Evolutionary conservation across 305 asterid species (phyloP).

Genomic region (Solanum hybrid): DNA sequence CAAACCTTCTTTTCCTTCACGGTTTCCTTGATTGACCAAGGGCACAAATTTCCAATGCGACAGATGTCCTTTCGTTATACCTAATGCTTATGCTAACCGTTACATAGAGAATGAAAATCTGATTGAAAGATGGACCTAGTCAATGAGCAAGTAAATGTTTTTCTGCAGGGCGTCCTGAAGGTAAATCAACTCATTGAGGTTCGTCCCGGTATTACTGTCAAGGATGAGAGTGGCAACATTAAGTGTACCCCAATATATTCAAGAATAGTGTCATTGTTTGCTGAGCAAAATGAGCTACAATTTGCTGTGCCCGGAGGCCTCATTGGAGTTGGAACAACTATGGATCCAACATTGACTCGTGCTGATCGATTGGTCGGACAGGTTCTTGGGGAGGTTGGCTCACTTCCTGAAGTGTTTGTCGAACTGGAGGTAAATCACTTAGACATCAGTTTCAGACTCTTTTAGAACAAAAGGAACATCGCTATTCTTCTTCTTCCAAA

Average conservation of each 20-base stretch:
- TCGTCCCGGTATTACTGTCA: constrained; percentile 92
- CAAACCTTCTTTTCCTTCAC: not conserved
- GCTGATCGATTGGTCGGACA: constrained; percentile 98
- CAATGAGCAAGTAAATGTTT: not conserved
- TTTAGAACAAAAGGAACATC: not conserved
- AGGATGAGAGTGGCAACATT: constrained; percentile 78
- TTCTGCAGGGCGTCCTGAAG: constrained; percentile 80
- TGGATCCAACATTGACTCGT: constrained; percentile 97
- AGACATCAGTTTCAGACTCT: not conserved
- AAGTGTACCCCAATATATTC: constrained; percentile 97
- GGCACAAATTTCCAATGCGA: not conserved
- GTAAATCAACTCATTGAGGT: constrained; percentile 84
- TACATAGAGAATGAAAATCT: not conserved
- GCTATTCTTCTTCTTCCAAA: not conserved
- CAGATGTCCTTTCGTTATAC: not conserved
- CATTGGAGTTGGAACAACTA: constrained; percentile 95
- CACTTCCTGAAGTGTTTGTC: constrained; percentile 77
- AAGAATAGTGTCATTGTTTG: constrained; percentile 76
- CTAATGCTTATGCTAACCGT: not conserved
- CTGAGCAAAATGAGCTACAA: constrained; percentile 90
- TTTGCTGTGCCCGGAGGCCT: constrained; percentile 98
- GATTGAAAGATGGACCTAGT: not conserved
- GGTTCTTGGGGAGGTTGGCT: constrained; percentile 96
- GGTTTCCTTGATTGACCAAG: not conserved
- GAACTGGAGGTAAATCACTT: constrained; percentile 69